phyloP scores from a whole-genome alignment of 1,284 basidiomycete species.

The Phlebopus sp. region DNA sequence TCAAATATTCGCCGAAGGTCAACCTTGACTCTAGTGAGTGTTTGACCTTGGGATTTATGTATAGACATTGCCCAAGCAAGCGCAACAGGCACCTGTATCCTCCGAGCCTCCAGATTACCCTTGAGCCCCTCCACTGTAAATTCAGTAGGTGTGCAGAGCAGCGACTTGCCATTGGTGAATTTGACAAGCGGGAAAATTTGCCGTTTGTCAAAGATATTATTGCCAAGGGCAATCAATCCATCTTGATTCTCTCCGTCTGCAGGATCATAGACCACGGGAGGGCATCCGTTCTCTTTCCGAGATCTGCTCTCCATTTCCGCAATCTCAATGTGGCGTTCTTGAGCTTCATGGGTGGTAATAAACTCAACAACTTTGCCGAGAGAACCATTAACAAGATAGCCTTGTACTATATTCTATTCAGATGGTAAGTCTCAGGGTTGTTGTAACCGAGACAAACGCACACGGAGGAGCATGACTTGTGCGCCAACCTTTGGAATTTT shows the following conservation, averaged over 20 bases:
- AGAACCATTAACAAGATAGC: constrained; percentile 82
- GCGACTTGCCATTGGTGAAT: constrained; percentile 42
- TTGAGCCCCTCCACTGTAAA: constrained; percentile 53
- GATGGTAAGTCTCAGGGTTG: background rate
- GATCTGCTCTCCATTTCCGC: constrained; percentile 27
- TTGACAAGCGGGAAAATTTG: constrained; percentile 53
- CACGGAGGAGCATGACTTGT: constrained; percentile 77
- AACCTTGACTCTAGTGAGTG: constrained; percentile 71
- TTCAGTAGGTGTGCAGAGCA: constrained; percentile 49
- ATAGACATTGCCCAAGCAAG: constrained; percentile 82
- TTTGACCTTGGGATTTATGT: constrained; percentile 87
- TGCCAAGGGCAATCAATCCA: constrained; percentile 23
- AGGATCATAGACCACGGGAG: constrained; percentile 5
- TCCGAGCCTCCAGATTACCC: constrained; percentile 49
- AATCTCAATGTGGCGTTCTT: constrained; percentile 38
- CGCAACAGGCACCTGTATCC: constrained; percentile 68
- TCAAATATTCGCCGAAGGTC: constrained; percentile 73
- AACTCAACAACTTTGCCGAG: constrained; percentile 80
- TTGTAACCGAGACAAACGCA: constrained; percentile 11
- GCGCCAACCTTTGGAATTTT: constrained; percentile 31
- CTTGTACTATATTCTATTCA: constrained; percentile 47
- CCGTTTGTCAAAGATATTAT: constrained; percentile 23
- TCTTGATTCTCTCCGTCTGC: constrained; percentile 9
- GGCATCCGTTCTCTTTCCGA: constrained; percentile 8
- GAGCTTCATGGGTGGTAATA: constrained; percentile 40